Evolutionary conservation across 352 stramenopile species (phyloP), one percentile per base, ranked within the genome.

Genomic region (Phytophthora europaea): DNA sequence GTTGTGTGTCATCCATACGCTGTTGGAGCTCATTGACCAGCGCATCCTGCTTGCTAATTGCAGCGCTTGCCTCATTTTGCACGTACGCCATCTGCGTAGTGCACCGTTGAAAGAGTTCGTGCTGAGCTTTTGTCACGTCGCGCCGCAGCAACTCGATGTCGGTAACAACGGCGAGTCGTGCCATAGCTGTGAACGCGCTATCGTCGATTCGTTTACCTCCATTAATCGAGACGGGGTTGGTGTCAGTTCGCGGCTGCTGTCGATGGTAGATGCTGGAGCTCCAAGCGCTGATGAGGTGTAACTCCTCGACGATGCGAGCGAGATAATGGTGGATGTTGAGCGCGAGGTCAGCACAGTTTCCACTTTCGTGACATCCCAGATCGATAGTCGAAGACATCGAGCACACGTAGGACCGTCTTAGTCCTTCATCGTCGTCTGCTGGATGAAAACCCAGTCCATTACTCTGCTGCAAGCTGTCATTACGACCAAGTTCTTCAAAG

Each of bases 251-350:
- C 31, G 65, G 22, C 55, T 59, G 55, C 47, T 71, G 54, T 4
- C 18, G 43, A n/a, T 72, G 73, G 36, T 56, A 62, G 13, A 70
- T 51, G 10, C 61, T 64, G 4, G 61, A 59, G 20, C 75, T 78
- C 81, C 81, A 91, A 23, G 60, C 67, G 38, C 81, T 84, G 51
- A 91, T 75, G 16, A 84, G 70, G 28, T 89, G 78, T 6, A 88
- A 73, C 38, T 91, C 83, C 45, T 89, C 75, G 16, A 83, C 78
- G n/a, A 91, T 89, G 20, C 78, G 65, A 67, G 66, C 77, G 43
- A 88, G 71, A 53, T 87, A 91, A 16, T 75, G 59, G 61, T 86
- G 81, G 1, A 85, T 75, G 33, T 71, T 85, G 1, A 70, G 52
- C 4, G 67, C 48, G 20, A 90, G 63, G n/a, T 82, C 73, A 31